Evolutionary conservation across 106 monocot genomes (phyloP).

Genomic region (Dioscorea zingiberensis): DNA sequence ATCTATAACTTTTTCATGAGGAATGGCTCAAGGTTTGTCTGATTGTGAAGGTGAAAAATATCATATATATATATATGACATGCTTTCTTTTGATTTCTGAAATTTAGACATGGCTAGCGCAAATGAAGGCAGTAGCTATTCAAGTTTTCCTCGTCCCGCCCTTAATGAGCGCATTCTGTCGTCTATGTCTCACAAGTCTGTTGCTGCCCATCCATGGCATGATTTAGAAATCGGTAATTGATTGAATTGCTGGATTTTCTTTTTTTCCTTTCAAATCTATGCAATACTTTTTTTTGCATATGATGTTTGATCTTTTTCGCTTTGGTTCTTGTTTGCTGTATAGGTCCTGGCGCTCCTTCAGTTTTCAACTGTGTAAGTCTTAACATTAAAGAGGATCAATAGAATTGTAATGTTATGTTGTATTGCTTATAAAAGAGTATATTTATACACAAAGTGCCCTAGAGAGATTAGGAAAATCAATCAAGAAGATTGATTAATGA

Average conservation of each 20-base stretch:
- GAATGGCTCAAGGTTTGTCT: background rate
- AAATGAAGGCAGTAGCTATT: slow-evolving; percentile 17
- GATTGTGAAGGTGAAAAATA: background rate
- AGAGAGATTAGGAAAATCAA: too few species aligned
- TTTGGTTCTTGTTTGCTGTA: background rate
- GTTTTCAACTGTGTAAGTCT: slow-evolving; percentile 69
- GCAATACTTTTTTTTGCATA: background rate
- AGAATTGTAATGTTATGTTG: too few species aligned
- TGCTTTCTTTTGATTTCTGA: slow-evolving; percentile 7
- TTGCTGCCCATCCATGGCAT: slow-evolving; percentile 87
- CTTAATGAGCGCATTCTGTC: slow-evolving; percentile 77
- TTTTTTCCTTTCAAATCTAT: background rate
- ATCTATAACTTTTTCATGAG: background rate
- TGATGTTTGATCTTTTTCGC: background rate
- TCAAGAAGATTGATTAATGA: too few species aligned
- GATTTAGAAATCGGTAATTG: slow-evolving; percentile 66
- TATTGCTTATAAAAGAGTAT: too few species aligned
- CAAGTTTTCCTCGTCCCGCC: slow-evolving; percentile 30
- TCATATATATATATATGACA: background rate
- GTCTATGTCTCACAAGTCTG: slow-evolving; percentile 50
- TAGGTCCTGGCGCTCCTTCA: slow-evolving; percentile 71
- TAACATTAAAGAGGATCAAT: background rate
- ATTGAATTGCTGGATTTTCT: background rate
- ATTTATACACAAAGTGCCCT: too few species aligned
- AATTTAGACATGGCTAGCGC: slow-evolving; percentile 32